Base-by-base conservation (phyloP, 176 grass and related monocot species). In the Oropetium thomaeum region DNA sequence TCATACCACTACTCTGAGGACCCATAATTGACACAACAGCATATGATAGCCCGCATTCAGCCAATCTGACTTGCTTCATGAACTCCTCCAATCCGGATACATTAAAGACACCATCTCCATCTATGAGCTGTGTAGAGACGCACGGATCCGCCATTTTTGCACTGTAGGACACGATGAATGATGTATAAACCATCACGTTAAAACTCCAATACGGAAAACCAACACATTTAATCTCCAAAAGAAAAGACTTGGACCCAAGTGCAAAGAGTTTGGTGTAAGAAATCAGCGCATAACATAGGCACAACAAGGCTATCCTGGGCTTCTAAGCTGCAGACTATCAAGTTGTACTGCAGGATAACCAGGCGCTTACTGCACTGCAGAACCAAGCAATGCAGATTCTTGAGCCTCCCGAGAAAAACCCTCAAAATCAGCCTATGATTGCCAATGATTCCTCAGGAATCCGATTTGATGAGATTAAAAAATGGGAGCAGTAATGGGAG, bases 11-110 rank as follows among this genome's bases (percentile, higher is more conserved):
- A 83, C 96, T 98, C 54, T 98, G 96, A 11, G 96, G 95, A 3
- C 96, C 96, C 96, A 98, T 98, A 81, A 98, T 94, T 55, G 96
- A 98, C 38, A 94, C 96, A 80, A 98, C 91, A 16, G 96, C 91
- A 67, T 98, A 98, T 20, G 96, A 98, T 55, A 98, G 82, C 42
- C 96, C 96, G 11, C 91, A 94, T 77, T 94, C 91, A 7, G 48
- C 71, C 68, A 98, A 65, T 83, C 87, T 94, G 79, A 90, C 68
- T 35, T 81, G 77, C 69, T 94, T 98, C 86, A 92, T 84, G 66
- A 94, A 98, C 67, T 74, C 75, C 9, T 94, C 91, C 42, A 98
- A 58, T 28, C 89, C 91, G 16, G 79, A 39, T 75, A 88, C 79
- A 82, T 94, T 94, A 76, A 88, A 98, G 48, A 38, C 72, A 28